phyloP scores from a whole-genome alignment of 179 eudicot genomes.

The Pouteria campechiana region DNA sequence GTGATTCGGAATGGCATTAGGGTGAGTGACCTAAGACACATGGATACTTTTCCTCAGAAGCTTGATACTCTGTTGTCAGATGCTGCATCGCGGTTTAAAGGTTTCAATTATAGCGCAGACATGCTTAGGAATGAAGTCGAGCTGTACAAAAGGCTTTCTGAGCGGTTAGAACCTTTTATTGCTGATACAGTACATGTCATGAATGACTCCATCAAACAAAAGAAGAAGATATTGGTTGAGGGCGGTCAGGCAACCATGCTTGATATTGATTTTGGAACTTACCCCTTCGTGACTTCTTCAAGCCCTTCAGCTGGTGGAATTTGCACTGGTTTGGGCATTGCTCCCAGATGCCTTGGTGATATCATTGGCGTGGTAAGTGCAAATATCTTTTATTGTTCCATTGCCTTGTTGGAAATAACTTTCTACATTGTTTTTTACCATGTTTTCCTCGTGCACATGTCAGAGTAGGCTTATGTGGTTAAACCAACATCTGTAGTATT shows the following conservation, averaged over 20 bases:
- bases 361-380: conserved; percentile 83
- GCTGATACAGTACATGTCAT: conserved; percentile 80
- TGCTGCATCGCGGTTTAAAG: conserved; percentile 74
- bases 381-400: background rate
- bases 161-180: conserved; percentile 85
- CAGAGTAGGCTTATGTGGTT: too few relatives aligned
- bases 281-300: conserved; percentile 96
- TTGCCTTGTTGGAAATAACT: background rate
- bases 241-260: conserved; percentile 99
- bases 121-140: conserved; percentile 79
- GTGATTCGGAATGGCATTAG: conserved; percentile 88
- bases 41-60: conserved; percentile 88
- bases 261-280: conserved; percentile 95
- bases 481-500: background rate
- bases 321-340: conserved; percentile 94
- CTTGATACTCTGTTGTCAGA: conserved; percentile 70
- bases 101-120: conserved; percentile 49
- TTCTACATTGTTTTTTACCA: background rate
- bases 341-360: conserved; percentile 87
- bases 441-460: background rate
- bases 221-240: conserved; percentile 81
- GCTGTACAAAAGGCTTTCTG: conserved; percentile 70
- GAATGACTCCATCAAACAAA: conserved; percentile 54
- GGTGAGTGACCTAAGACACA: conserved; percentile 83
- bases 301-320: conserved; percentile 99